Base-by-base conservation (phyloP, 2,329 filamentous ascomycete species). In the Alternaria sp. region DNA sequence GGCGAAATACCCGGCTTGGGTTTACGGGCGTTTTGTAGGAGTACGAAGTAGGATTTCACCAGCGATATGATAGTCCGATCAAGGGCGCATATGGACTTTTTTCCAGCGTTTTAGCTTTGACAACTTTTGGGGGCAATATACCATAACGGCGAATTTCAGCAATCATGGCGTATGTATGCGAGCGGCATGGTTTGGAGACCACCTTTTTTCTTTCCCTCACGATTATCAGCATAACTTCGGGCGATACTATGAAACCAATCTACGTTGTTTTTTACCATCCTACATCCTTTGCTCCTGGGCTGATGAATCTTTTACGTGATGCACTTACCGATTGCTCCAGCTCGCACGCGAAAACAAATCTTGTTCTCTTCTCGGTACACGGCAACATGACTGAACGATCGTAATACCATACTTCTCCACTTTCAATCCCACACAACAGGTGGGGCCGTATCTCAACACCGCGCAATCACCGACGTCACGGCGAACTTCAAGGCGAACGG, bases 131-230 rank as follows among this genome's bases (percentile, higher is more conserved):
- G 12, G 30, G 32, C 20, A 18, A n/a, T 50, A 50, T 50, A 50
- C 46, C 46, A 50, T 50, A 50, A 25, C 46, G 32, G 30, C 46
- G 32, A 41, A 50, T 50, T 50, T 57, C 54, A 27, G 44, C 45
- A n/a, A 43, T 22, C 32, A 57, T 40, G 45, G 45, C 54, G 45
- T 51, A 50, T 44, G 44, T 43, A 43, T 32, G 44, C 32, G 5
- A 50, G 12, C 10, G 14, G 46, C 46, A 27, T 38, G 46, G 46
- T 50, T 50, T 27, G 14, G 5, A 38, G 20, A 14, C 20, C 46
- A 5, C 30, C 46, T 43, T 50, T 48, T 56, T 50, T 16, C 16
- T 32, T 20, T 8, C 25, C 4, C 22, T 50, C 8, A 50, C 22
- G 30, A 14, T 9, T 50, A 49, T n/a, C 32, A 25, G 34, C 16